Evolutionary conservation across 2,329 filamentous ascomycete genomes (phyloP).

Genomic region (Hypoxylon sp.): DNA sequence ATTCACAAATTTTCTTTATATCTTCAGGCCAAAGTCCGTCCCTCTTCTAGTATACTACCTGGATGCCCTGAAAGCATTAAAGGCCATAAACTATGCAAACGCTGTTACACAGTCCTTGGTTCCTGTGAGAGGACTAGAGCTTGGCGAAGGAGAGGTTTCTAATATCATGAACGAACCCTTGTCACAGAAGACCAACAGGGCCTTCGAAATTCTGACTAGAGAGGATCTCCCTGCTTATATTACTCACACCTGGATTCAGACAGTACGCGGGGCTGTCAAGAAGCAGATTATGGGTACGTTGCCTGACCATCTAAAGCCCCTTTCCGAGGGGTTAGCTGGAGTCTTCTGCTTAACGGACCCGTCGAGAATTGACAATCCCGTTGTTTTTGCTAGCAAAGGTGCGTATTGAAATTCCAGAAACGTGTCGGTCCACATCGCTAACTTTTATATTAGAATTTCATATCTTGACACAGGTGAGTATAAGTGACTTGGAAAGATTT

Average conservation of each 20-base stretch:
- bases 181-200: slow-evolving; percentile 72
- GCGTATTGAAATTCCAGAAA: slow-evolving; percentile 33
- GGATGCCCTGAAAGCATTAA: slow-evolving; percentile 77
- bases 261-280: slow-evolving; percentile 77
- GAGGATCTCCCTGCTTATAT: slow-evolving; percentile 81
- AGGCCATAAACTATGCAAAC: slow-evolving; percentile 79
- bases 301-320: slow-evolving; percentile 72
- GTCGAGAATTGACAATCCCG: slow-evolving; percentile 78
- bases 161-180: slow-evolving; percentile 70
- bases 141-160: slow-evolving; percentile 64
- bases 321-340: slow-evolving; percentile 81
- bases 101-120: slow-evolving; percentile 73
- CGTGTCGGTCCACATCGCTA: background rate
- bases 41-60: slow-evolving; percentile 79
- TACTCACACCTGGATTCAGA: slow-evolving; percentile 75
- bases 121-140: slow-evolving; percentile 67
- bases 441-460: slow-evolving; percentile 71
- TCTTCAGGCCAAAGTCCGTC: slow-evolving; percentile 71
- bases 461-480: slow-evolving; percentile 52
- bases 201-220: slow-evolving; percentile 73
- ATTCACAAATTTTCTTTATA: slow-evolving; percentile 76
- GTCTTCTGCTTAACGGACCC: slow-evolving; percentile 84
- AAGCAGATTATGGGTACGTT: slow-evolving; percentile 76
- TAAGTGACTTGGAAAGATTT: background rate
- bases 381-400: slow-evolving; percentile 83